Evolutionary conservation across 1,139 yeast species (phyloP), one percentile per base, ranked within the genome.

Genomic region (Candida albicans): DNA sequence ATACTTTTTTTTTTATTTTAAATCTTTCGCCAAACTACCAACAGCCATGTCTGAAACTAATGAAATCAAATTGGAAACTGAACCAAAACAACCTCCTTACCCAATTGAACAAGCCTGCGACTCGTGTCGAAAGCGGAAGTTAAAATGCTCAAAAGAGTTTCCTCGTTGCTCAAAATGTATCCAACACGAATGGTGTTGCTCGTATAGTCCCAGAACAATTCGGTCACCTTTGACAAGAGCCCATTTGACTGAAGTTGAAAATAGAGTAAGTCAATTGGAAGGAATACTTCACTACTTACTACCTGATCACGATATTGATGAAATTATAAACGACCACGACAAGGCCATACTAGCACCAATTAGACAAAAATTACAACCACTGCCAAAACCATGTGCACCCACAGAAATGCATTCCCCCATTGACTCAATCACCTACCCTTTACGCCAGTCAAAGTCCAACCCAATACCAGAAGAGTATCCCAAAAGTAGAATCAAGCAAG

Each of bases 141-240:
- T 79, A 46, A 75, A 76, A 53, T 79, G 84, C 52, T 75, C 82
- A 37, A 79, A 79, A 59, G 89, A 84, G 52, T 73, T 66, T 33
- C 96, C 96, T 4, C 78, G 79, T 52, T 88, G 96, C 59, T 70
- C 84, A 38, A 87, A 87, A 59, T 88, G 96, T 65, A 64, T 74
- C 13, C 81, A 78, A 44, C 89, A 87, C 58, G 72, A 75, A 35
- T 84, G 95, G 86, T 75, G 77, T 39, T 88, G 96, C 62, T 67
- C 79, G 4, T 88, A 88, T 61, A 81, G 87, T 25, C 96, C 96
- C 11, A 71, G 87, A 49, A 77, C 85, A 1, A 84, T 85, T 28
- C 68, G 96, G 47, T 82, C 91, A 7, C 96, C 96, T 0, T 68
- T 88, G 48, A 88, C 96, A 0, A 70, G 96, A 53, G 89, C 86